Evolutionary conservation across 306 rosid genomes (phyloP).

Genomic region (Benincasa hispida): DNA sequence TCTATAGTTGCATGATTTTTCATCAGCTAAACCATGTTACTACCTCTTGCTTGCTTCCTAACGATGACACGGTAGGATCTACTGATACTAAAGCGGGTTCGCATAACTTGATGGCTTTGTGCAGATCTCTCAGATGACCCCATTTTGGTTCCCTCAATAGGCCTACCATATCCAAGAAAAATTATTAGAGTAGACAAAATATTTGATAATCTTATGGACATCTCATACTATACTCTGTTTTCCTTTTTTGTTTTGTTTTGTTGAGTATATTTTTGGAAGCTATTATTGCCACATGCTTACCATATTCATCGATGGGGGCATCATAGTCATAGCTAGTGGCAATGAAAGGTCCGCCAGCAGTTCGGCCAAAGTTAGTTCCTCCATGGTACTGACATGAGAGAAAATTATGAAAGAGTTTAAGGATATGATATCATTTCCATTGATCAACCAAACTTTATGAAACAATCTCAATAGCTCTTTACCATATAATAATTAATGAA

Average conservation of each 20-base stretch:
- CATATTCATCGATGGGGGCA: constrained; percentile 87
- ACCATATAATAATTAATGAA: constrained; percentile 89
- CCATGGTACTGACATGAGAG: constrained; percentile 66
- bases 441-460: background rate
- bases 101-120: constrained; percentile 63
- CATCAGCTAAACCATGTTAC: constrained; percentile 2
- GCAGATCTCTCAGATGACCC: constrained; percentile 86
- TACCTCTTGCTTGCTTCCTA: constrained; percentile 70
- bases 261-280: background rate
- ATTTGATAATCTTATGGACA: background rate
- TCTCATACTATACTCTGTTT: background rate
- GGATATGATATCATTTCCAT: background rate
- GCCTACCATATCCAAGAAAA: constrained; percentile 32
- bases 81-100: constrained; percentile 58
- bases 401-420: background rate
- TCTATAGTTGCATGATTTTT: background rate
- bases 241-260: background rate
- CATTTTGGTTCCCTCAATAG: constrained; percentile 73
- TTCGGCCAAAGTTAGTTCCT: constrained; percentile 94
- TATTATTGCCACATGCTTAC: constrained; percentile 24
- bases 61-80: constrained; percentile 52
- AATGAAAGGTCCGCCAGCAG: constrained; percentile 80
- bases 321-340: constrained; percentile 91
- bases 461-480: background rate
- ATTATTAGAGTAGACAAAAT: constrained; percentile 3